Percentiles rank a stretch among this genome's conserved stretches.
phyloP scores from a whole-genome alignment of 768 basidiomycete genomes.

The Rhodotorula paludigena region DNA sequence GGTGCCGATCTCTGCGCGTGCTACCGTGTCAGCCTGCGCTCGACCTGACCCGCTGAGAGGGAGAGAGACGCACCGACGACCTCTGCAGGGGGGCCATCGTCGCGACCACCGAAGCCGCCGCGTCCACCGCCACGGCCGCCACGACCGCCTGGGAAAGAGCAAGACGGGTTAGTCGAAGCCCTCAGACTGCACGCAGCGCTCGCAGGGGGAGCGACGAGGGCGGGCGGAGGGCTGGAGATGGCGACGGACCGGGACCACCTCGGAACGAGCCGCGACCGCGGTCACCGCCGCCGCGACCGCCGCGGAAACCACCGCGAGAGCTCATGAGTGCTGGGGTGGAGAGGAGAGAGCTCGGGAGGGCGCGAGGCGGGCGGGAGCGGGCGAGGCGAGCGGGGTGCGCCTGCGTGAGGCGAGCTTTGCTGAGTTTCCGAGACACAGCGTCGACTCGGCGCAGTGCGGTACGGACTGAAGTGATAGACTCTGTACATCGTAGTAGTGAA shows the following conservation, averaged over 20 bases:
- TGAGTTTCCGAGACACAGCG: no score
- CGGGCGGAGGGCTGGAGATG: not conserved
- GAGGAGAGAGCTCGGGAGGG: not conserved
- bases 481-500: no score
- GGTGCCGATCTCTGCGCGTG: conserved; percentile 46
- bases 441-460: no score
- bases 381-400: not conserved
- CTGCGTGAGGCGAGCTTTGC: not conserved
- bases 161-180: not conserved
- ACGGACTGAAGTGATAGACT: no score
- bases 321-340: conserved; percentile 32
- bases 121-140: conserved; percentile 47
- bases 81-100: conserved; percentile 51
- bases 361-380: not conserved
- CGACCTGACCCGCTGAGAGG: not conserved
- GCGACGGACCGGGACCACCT: conserved; percentile 17
- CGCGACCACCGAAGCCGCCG: conserved; percentile 46
- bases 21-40: not conserved
- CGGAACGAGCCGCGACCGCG: conserved; percentile 17
- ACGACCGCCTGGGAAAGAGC: conserved; percentile 23
- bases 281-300: conserved; percentile 21
- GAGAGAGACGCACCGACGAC: conserved; percentile 49
- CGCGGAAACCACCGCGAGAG: conserved; percentile 23
- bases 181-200: not conserved
- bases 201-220: not conserved